These are phyloP conservation scores for Podaxis sp. DNA, from an alignment of 768 basidiomycete species.

Conservation along the genomic window DNA sequence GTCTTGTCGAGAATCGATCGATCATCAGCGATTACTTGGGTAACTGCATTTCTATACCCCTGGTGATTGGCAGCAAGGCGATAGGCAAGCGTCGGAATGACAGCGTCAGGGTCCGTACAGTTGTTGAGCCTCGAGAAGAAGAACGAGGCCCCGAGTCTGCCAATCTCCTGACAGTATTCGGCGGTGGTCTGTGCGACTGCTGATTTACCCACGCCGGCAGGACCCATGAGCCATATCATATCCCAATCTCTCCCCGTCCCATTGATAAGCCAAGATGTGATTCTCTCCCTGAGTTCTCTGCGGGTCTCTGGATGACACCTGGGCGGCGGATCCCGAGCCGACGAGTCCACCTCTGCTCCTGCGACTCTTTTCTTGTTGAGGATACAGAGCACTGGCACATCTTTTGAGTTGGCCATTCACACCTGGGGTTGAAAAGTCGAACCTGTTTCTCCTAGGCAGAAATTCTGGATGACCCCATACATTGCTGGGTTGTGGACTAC, in stretches of 20 bases:
- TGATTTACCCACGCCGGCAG: constrained; percentile 8
- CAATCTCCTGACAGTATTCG: not conserved
- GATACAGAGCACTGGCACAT: not conserved
- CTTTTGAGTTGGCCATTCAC: not conserved
- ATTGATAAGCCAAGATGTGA: not conserved
- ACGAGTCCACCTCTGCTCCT: not conserved
- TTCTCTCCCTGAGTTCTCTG: not conserved
- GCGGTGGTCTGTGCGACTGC: not conserved
- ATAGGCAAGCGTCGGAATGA: constrained; percentile 3
- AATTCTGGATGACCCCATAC: too few relatives aligned
- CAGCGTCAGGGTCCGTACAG: not conserved
- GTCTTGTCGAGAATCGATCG: not conserved
- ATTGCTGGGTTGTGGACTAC: too few relatives aligned
- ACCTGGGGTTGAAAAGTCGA: too few relatives aligned
- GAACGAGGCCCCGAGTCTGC: constrained; percentile 4
- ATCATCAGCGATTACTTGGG: not conserved
- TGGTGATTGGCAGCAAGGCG: not conserved
- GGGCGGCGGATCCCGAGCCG: not conserved
- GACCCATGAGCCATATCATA: constrained; percentile 5
- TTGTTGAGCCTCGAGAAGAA: not conserved
- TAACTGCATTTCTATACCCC: not conserved
- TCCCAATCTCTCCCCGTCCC: not conserved
- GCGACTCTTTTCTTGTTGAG: not conserved
- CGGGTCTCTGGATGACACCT: not conserved
- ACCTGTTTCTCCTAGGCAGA: too few relatives aligned